These are phyloP conservation scores for Paralagenidium karlingii DNA, from an alignment of 352 stramenopile genomes.

Conservation along the genomic window DNA sequence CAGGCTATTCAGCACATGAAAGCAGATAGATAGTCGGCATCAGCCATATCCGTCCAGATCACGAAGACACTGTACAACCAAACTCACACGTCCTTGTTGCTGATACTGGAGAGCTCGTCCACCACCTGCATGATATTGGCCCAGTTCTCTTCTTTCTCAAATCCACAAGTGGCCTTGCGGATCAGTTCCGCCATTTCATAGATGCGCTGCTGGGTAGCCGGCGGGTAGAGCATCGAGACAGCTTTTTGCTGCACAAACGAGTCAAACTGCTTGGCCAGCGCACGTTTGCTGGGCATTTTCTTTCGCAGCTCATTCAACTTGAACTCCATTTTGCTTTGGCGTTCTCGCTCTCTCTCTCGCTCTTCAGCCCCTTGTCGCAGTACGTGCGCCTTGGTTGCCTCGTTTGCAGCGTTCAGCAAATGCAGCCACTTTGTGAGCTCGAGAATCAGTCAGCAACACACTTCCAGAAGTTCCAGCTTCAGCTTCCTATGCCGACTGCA, in stretches of 20 bases:
- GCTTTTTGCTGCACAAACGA: slow-evolving; percentile 75
- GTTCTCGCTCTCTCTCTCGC: too few species aligned
- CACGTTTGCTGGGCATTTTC: slow-evolving; percentile 64
- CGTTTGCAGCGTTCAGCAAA: too few species aligned
- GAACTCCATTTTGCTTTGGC: too few species aligned
- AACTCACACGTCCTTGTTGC: slow-evolving; percentile 37
- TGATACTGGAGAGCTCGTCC: slow-evolving; percentile 55
- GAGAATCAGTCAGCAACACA: too few species aligned
- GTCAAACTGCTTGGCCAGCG: slow-evolving; percentile 39
- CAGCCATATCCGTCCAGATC: not conserved
- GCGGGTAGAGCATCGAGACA: slow-evolving; percentile 59
- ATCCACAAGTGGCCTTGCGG: slow-evolving; percentile 49
- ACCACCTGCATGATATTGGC: slow-evolving; percentile 63
- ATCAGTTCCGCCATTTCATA: slow-evolving; percentile 63
- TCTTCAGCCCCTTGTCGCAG: too few species aligned
- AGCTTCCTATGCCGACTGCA: too few species aligned
- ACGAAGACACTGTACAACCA: not conserved
- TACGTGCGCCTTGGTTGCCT: too few species aligned
- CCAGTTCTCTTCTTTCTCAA: slow-evolving; percentile 56
- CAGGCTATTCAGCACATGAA: slow-evolving; percentile 12
- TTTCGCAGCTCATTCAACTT: slow-evolving; percentile 53
- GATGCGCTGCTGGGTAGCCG: slow-evolving; percentile 59
- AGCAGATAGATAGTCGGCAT: not conserved
- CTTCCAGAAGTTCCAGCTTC: too few species aligned
- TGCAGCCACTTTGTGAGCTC: too few species aligned